phyloP scores from a whole-genome alignment of 169 alveolate genomes.

The Eimeria zaria region DNA sequence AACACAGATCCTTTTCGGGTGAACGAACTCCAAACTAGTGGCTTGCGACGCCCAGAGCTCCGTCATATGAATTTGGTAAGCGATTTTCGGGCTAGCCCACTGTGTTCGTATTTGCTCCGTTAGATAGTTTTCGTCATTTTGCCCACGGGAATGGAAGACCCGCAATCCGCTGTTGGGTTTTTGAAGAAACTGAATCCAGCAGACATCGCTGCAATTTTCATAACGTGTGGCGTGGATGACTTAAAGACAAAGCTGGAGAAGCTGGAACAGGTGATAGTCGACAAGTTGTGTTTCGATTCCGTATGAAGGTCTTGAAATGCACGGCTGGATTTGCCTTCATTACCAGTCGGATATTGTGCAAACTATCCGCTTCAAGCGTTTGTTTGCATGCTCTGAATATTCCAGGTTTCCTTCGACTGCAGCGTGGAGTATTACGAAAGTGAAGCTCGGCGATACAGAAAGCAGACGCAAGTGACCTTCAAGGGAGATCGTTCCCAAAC shows the following conservation, averaged over 20 bases:
- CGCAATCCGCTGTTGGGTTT: constrained; percentile 80
- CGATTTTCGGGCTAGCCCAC: neutral
- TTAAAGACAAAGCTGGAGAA: constrained; percentile 80
- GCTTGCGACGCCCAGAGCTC: neutral
- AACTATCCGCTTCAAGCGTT: neutral
- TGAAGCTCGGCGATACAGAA: constrained; percentile 82
- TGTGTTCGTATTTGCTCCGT: neutral
- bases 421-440: constrained; percentile 82
- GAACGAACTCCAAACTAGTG: neutral
- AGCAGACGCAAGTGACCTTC: constrained; percentile 79
- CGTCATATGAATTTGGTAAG: neutral
- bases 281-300: neutral
- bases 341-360: neutral
- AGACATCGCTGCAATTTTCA: constrained; percentile 82
- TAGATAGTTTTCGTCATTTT: constrained; percentile 81
- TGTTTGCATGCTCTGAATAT: neutral
- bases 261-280: constrained; percentile 74
- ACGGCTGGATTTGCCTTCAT: neutral
- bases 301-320: neutral
- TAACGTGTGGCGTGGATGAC: constrained; percentile 84
- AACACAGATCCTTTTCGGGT: neutral
- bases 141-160: constrained; percentile 83
- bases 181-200: constrained; percentile 79
- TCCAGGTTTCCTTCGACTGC: constrained; percentile 80
- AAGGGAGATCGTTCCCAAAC: constrained; percentile 76